A percentile compares a stretch with the other conserved stretches of the same genome.
Conservation (phyloP, 2,329 filamentous ascomycete genomes). For the Ophiostoma quercus region DNA sequence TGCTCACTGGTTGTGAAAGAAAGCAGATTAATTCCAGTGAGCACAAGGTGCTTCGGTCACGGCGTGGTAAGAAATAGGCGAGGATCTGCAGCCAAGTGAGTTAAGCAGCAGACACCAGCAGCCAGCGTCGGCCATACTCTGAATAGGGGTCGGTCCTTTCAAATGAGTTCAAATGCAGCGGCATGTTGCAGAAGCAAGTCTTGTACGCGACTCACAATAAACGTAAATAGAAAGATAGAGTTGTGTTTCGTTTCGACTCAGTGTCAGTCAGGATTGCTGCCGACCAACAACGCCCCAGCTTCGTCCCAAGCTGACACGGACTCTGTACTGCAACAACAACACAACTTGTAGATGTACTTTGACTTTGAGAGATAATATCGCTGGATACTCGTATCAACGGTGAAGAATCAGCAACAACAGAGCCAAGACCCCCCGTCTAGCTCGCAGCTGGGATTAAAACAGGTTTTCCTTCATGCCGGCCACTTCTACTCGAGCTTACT, state of each 20-base stretch:
- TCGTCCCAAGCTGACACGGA: not conserved
- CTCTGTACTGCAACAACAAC: too few species aligned
- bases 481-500: not conserved
- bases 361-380: too few species aligned
- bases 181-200: not conserved
- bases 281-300: not conserved
- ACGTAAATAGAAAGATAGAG: not conserved
- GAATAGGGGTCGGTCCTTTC: conserved; percentile 1
- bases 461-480: conserved; percentile 7
- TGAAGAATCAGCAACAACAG: not conserved
- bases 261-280: not conserved
- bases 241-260: not conserved
- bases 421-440: not conserved
- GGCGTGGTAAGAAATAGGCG: not conserved
- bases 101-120: not conserved
- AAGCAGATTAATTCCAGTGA: not conserved
- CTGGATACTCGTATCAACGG: not conserved
- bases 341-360: too few species aligned
- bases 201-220: not conserved
- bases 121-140: not conserved
- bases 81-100: not conserved
- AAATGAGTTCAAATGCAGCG: not conserved
- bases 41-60: not conserved
- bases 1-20: not conserved
- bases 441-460: conserved; percentile 3